Conservation (phyloP, 345 rosid genomes). For the Turnera subulata region DNA sequence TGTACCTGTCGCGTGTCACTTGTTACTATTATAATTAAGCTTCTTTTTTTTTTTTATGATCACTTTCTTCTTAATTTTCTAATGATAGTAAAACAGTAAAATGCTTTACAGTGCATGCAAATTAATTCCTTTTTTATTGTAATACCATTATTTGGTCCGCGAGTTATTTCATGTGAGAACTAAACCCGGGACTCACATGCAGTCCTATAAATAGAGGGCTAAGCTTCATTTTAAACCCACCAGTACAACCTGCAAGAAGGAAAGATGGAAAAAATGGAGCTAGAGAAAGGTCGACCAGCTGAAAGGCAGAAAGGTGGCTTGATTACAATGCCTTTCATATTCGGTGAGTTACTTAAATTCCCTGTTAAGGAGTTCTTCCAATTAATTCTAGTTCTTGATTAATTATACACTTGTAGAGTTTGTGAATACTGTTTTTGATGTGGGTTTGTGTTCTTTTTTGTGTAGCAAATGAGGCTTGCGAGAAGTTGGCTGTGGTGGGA, state of each 20-base stretch:
- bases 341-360: slow-evolving; percentile 15
- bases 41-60: no score
- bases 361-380: no score
- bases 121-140: no score
- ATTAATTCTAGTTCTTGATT: no score
- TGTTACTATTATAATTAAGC: not conserved
- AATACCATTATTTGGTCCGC: no score
- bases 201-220: slow-evolving; percentile 16
- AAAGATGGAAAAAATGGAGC: slow-evolving; percentile 8
- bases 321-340: slow-evolving; percentile 32
- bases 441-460: not conserved
- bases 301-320: slow-evolving; percentile 24
- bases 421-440: not conserved
- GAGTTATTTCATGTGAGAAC: no score
- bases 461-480: slow-evolving; percentile 80
- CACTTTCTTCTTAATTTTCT: no score
- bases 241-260: no score
- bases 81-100: no score
- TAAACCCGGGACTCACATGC: not conserved
- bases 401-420: no score
- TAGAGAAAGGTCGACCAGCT: not conserved
- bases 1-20: not conserved
- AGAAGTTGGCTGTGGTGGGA: slow-evolving; percentile 88
- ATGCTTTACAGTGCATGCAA: no score
- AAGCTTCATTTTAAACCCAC: no score